These are phyloP conservation scores for Verruconis gallopava DNA, from an alignment of 2,329 filamentous ascomycete species.

Conservation along the genomic window DNA sequence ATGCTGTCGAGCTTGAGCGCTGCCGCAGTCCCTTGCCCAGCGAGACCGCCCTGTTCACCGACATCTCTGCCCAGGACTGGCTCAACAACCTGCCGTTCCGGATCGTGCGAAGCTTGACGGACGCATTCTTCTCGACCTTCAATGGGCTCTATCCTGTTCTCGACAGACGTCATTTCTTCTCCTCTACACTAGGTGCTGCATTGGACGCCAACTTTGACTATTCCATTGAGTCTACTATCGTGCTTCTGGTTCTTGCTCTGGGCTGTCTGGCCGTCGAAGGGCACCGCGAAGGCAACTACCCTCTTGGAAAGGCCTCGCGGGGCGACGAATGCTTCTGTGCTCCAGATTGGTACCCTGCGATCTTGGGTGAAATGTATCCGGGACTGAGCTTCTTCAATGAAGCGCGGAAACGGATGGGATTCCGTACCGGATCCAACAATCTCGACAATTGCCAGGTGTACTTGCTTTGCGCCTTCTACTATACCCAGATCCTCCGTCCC, in stretches of 20 bases:
- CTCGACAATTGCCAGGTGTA: conserved; percentile 47
- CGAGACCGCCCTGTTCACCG: neutral
- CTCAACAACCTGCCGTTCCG: neutral
- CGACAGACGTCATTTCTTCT: conserved; percentile 39
- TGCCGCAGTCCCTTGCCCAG: neutral
- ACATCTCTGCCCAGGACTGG: neutral
- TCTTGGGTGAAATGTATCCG: conserved; percentile 44
- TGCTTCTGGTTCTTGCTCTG: conserved; percentile 44
- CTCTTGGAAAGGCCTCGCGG: conserved; percentile 28
- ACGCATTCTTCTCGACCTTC: conserved; percentile 46
- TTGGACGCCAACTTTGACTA: conserved; percentile 38
- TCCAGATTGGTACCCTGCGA: conserved; percentile 27
- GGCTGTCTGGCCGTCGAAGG: conserved; percentile 45
- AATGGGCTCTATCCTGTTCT: conserved; percentile 47
- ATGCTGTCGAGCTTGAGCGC: neutral
- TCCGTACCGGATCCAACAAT: conserved; percentile 40
- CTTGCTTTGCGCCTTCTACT: conserved; percentile 28
- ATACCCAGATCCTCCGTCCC: conserved; percentile 38
- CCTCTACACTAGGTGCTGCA: conserved; percentile 32
- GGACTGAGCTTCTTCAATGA: conserved; percentile 50
- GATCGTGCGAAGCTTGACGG: conserved; percentile 36
- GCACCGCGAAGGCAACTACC: conserved; percentile 30
- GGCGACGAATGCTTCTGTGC: neutral
- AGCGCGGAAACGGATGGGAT: conserved; percentile 46
- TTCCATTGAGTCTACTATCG: conserved; percentile 37